Percentiles rank a stretch among this genome's conserved stretches.
phyloP scores from a whole-genome alignment of 2,329 filamentous ascomycete genomes.

The Sarocladium brachiariae region DNA sequence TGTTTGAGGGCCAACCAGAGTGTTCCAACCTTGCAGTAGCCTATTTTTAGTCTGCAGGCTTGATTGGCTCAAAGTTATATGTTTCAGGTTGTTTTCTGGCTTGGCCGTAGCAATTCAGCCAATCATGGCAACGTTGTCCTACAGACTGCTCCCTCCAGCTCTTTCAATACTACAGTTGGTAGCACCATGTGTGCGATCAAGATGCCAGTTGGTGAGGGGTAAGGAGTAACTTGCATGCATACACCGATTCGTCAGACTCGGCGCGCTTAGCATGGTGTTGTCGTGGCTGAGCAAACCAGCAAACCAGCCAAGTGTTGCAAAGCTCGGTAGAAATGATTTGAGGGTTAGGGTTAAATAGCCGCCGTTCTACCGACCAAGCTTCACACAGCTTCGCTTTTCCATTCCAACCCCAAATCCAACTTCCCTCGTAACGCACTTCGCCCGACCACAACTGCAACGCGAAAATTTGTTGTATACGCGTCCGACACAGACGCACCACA shows the following conservation, averaged over 20 bases:
- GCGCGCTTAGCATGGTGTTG: too few relatives aligned
- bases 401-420: background rate
- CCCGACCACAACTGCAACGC: background rate
- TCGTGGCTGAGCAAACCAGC: too few relatives aligned
- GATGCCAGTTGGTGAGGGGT: too few relatives aligned
- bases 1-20: too few relatives aligned
- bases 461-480: background rate
- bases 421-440: background rate
- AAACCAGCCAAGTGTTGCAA: background rate
- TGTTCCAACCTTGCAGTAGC: conserved; percentile 1
- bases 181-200: too few relatives aligned
- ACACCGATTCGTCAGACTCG: too few relatives aligned
- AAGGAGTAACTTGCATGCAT: too few relatives aligned
- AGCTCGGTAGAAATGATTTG: background rate
- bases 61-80: background rate
- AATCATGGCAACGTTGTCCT: background rate
- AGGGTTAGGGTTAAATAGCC: background rate
- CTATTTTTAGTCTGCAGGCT: conserved; percentile 1
- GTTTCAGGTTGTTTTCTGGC: conserved; percentile 5
- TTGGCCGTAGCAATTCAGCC: background rate
- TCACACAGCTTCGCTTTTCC: conserved; percentile 4
- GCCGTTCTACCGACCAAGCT: background rate
- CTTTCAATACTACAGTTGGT: too few relatives aligned
- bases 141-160: background rate
- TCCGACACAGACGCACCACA: background rate